Conservation (phyloP, 2,329 filamentous ascomycete genomes). For the Aspergillus piperis region DNA sequence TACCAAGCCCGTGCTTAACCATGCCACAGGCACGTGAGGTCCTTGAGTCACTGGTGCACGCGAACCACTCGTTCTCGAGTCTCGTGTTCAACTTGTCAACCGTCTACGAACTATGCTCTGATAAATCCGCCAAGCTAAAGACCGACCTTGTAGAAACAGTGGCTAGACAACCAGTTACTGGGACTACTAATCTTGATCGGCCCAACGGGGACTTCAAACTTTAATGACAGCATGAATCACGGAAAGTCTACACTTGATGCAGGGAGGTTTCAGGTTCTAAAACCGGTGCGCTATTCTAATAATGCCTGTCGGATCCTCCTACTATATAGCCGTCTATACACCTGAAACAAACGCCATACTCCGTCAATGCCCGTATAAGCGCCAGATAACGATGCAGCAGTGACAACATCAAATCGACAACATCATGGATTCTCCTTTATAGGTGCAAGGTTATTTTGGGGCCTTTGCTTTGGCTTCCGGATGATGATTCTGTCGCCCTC, state of each 20-base stretch:
- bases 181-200: constrained; percentile 67
- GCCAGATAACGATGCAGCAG: constrained; percentile 5
- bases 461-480: constrained; percentile 51
- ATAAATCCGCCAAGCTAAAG: constrained; percentile 72
- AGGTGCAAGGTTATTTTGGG: constrained; percentile 23
- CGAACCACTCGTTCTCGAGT: constrained; percentile 70
- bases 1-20: constrained; percentile 6
- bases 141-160: constrained; percentile 68
- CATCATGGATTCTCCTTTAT: constrained; percentile 18
- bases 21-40: constrained; percentile 60
- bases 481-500: constrained; percentile 76
- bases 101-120: constrained; percentile 87
- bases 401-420: background rate
- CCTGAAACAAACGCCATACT: constrained; percentile 18
- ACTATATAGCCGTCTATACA: background rate
- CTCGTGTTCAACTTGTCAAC: constrained; percentile 88
- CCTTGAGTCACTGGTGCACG: constrained; percentile 66
- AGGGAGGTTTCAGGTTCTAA: background rate
- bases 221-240: constrained; percentile 38
- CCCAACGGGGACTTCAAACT: constrained; percentile 75
- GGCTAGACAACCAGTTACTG: constrained; percentile 58
- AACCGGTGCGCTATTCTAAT: constrained; percentile 4
- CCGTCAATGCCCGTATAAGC: constrained; percentile 24
- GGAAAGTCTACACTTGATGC: background rate
- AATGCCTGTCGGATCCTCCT: constrained; percentile 8